Conservation (phyloP, 768 basidiomycete species). For the Mycena sanguinolenta region DNA sequence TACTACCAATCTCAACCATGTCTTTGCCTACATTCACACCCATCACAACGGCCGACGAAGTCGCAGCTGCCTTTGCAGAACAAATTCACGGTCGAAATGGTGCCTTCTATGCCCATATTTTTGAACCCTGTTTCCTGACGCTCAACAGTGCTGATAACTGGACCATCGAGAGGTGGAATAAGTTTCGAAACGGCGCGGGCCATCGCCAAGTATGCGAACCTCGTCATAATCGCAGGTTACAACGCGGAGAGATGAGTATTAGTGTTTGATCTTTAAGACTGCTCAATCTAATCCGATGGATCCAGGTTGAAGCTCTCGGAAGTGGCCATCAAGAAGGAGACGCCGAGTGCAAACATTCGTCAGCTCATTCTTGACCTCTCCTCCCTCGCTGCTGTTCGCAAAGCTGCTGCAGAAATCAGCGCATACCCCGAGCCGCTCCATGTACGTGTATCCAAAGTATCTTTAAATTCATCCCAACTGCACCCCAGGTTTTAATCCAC, state of each 20-base stretch:
- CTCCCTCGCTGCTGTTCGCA: constrained; percentile 17
- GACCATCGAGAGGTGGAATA: not conserved
- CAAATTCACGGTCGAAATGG: constrained; percentile 12
- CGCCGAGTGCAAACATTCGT: constrained; percentile 3
- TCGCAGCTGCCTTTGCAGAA: constrained; percentile 3
- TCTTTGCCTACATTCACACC: not conserved
- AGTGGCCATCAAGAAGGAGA: constrained; percentile 11
- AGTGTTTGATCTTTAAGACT: not conserved
- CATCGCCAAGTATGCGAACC: not conserved
- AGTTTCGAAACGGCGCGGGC: constrained; percentile 14
- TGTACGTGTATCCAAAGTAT: not conserved
- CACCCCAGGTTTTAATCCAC: constrained; percentile 11
- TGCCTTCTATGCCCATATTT: not conserved
- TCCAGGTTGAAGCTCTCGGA: constrained; percentile 13
- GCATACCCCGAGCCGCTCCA: constrained; percentile 19
- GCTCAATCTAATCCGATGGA: not conserved
- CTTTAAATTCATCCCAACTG: not conserved
- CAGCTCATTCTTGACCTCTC: constrained; percentile 16
- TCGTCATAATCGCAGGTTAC: constrained; percentile 12
- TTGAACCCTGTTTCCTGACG: not conserved
- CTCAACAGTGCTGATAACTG: constrained; percentile 11
- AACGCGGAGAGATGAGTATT: constrained; percentile 9
- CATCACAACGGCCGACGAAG: constrained; percentile 5
- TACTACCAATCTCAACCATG: not conserved
- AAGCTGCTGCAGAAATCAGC: constrained; percentile 21